These are phyloP conservation scores for Cicer arietinum DNA, from an alignment of 306 rosid species.

Conservation along the genomic window DNA sequence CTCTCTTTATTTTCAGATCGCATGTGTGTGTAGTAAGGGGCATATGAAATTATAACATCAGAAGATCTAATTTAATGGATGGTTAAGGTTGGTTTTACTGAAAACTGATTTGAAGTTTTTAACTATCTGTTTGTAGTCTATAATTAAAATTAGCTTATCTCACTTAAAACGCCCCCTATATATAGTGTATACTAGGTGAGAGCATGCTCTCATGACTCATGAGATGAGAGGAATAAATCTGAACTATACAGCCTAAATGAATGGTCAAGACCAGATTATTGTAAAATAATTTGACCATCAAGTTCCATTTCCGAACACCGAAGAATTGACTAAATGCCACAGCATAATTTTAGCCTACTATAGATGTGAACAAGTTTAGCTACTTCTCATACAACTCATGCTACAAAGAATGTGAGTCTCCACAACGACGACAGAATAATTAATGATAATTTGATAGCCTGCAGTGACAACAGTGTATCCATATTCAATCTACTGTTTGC, in stretches of 20 bases:
- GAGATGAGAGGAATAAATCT: not conserved
- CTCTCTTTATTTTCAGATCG: not conserved
- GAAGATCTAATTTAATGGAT: not conserved
- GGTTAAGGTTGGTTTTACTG: not conserved
- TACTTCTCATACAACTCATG: slow-evolving; percentile 10
- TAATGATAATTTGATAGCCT: slow-evolving; percentile 2
- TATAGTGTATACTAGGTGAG: not conserved
- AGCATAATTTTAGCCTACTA: slow-evolving; percentile 13
- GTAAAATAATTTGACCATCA: not conserved
- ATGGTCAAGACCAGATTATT: not conserved
- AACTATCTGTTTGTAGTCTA: not conserved
- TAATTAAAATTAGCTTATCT: not conserved
- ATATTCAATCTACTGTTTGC: not conserved
- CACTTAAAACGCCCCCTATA: not conserved
- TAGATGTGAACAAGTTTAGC: slow-evolving; percentile 14
- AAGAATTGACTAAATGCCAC: not conserved
- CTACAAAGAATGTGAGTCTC: not conserved
- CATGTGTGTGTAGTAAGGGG: not conserved
- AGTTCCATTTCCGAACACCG: slow-evolving; percentile 5
- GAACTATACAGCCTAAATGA: not conserved
- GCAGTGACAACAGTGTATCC: slow-evolving; percentile 12
- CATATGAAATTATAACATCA: not conserved
- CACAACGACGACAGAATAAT: not conserved
- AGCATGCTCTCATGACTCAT: not conserved
- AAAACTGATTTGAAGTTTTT: not conserved